Evolutionary conservation across 2,329 filamentous ascomycete species (phyloP), one percentile per base, ranked within the genome.

Genomic region (Xylariales sp.): DNA sequence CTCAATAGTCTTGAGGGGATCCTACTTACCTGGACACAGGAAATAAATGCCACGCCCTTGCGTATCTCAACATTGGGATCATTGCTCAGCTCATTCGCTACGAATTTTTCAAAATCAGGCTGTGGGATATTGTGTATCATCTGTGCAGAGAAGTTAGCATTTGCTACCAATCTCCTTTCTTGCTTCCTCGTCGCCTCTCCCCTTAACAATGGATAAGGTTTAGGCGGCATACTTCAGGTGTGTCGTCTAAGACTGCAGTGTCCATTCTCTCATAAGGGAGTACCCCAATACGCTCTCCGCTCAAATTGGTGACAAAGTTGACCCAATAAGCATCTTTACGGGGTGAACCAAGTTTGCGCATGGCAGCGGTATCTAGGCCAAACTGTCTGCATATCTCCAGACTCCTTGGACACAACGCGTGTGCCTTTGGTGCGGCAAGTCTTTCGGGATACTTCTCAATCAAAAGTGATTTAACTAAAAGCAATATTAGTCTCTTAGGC

Each of bases 71-170:
- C 56, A 14, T 54, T 50, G 4, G 33, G 25, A 18, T 56, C 52
- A 18, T 46, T 40, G 7, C 33, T 29, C 5, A 66, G 30, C 12
- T 45, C 35, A 5, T 47, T 37, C 3, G 55, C 49, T 2, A 66
- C 40, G 12, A 59, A 45, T n/a, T 62, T 45, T 31, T 68, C 65
- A 40, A 66, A 64, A 1, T 46, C 52, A 6, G 63, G 63, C 28
- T 68, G 63, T 0, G 64, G 59, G 5, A 67, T 60, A 39, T 67
- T 67, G 30, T 66, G 62, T 17, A 68, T 63, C 63, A 66, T 66
- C 49, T 54, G 19, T 17, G 15, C 10, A 12, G 23, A n/a, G 40
- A 56, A n/a, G n/a, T n/a, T n/a, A n/a, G n/a, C n/a, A n/a, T n/a
- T n/a, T n/a, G n/a, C n/a, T n/a, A n/a, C n/a, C n/a, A n/a, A n/a